Conservation (phyloP, 169 alveolate genomes). For the Ichthyophthirius multifiliis region DNA sequence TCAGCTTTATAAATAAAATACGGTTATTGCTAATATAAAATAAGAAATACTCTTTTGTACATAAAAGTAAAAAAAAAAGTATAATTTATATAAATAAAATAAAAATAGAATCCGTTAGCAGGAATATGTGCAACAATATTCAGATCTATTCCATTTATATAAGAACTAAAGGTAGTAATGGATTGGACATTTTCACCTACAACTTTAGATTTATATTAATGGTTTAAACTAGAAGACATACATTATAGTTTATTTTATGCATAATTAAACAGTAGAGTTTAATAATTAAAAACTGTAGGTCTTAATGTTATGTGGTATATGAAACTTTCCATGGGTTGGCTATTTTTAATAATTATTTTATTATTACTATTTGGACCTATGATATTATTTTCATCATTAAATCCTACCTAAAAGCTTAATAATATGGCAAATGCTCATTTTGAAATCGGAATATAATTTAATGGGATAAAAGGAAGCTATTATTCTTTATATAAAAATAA, state of each 20-base stretch:
- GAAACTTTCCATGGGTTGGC: slow-evolving; percentile 34
- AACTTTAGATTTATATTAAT: slow-evolving; percentile 81
- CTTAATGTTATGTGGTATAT: not conserved
- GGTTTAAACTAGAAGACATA: slow-evolving; percentile 84
- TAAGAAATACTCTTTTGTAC: slow-evolving; percentile 33
- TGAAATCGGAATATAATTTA: not conserved
- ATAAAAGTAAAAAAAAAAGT: too few relatives aligned
- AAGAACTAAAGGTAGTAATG: slow-evolving; percentile 78
- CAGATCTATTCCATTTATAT: slow-evolving; percentile 77
- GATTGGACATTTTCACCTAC: slow-evolving; percentile 89
- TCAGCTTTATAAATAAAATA: slow-evolving; percentile 51
- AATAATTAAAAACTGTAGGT: slow-evolving; percentile 6
- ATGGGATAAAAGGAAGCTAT: not conserved
- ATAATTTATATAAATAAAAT: too few relatives aligned
- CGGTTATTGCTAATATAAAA: slow-evolving; percentile 54
- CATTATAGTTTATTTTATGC: slow-evolving; percentile 40
- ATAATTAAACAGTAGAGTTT: not conserved
- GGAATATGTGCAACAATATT: slow-evolving; percentile 47
- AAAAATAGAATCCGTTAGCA: slow-evolving; percentile 10
- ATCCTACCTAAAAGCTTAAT: slow-evolving; percentile 47
- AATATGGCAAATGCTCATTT: slow-evolving; percentile 13
- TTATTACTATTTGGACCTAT: slow-evolving; percentile 53
- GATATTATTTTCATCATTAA: slow-evolving; percentile 60
- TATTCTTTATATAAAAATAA: not conserved
- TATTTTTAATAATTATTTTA: slow-evolving; percentile 5